phyloP scores from a whole-genome alignment of 2,329 filamentous ascomycete genomes.

The Fusarium verticillioides region DNA sequence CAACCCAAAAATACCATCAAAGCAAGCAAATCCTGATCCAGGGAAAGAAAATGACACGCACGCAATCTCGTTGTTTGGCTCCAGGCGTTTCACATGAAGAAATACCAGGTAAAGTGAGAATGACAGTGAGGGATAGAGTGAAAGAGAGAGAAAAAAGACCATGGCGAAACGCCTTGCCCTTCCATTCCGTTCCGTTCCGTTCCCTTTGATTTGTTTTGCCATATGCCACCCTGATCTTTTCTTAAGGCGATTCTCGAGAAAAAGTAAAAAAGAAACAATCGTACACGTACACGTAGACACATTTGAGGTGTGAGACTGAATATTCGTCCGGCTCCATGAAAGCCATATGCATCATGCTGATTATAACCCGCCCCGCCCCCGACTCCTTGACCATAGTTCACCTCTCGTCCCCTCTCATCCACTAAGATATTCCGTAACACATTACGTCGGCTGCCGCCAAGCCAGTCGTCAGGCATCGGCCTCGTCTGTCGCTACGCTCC shows the following conservation, averaged over 20 bases:
- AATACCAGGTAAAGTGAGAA: constrained; percentile 33
- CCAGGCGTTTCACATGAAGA: constrained; percentile 23
- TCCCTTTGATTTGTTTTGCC: constrained; percentile 32
- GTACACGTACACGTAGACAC: constrained; percentile 53
- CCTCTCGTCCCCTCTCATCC: constrained; percentile 27
- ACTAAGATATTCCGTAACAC: constrained; percentile 37
- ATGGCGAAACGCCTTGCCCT: constrained; percentile 40
- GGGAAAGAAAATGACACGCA: constrained; percentile 41
- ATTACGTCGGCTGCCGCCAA: constrained; percentile 41
- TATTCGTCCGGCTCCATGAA: constrained; percentile 42
- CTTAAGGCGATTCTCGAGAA: constrained; percentile 49
- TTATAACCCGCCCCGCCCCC: constrained; percentile 44
- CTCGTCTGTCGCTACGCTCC: not conserved
- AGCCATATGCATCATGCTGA: constrained; percentile 46
- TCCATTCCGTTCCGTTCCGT: constrained; percentile 27
- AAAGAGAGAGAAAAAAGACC: constrained; percentile 35
- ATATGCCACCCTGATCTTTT: constrained; percentile 47
- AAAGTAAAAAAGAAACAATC: constrained; percentile 48
- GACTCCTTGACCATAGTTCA: constrained; percentile 36
- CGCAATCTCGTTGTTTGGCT: constrained; percentile 39
- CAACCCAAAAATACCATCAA: constrained; percentile 42
- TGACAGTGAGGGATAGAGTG: constrained; percentile 24
- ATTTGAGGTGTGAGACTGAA: constrained; percentile 44
- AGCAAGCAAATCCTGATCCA: constrained; percentile 41
- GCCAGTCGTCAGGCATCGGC: not conserved